Conservation (phyloP, 257 asterid genomes). For the Solanum corneliomulleri region DNA sequence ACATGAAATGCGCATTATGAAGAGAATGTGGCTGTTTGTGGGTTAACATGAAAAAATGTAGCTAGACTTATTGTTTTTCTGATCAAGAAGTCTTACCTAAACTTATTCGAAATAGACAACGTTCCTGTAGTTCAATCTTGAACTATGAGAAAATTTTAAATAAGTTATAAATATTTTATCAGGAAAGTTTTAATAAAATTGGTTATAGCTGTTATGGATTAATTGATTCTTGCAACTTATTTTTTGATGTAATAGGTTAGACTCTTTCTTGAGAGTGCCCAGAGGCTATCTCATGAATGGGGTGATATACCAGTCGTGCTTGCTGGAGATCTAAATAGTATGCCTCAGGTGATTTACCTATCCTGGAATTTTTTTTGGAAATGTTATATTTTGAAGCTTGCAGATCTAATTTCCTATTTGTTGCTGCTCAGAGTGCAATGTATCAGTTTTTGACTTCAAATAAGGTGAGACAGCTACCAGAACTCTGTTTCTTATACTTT, state of each 20-base stretch:
- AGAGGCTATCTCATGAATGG: slow-evolving; percentile 62
- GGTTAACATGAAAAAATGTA: not conserved
- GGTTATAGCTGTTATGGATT: not conserved
- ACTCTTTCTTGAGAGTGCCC: slow-evolving; percentile 66
- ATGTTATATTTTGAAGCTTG: not conserved
- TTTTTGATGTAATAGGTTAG: slow-evolving; percentile 37
- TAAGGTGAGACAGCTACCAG: slow-evolving; percentile 32
- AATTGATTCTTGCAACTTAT: not conserved
- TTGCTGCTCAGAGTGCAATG: slow-evolving; percentile 64
- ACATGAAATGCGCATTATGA: not conserved
- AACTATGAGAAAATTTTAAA: not conserved
- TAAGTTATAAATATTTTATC: not conserved
- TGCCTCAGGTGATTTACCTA: slow-evolving; percentile 47
- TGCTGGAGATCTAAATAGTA: slow-evolving; percentile 67
- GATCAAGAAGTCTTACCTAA: not conserved
- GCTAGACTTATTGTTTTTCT: not conserved
- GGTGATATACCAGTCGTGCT: slow-evolving; percentile 70
- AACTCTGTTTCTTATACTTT: not conserved
- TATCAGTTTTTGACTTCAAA: slow-evolving; percentile 67
- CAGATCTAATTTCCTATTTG: not conserved
- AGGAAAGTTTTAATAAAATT: not conserved
- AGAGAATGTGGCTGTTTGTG: not conserved
- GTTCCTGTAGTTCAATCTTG: not conserved
- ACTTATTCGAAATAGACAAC: not conserved
- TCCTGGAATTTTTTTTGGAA: not conserved